These are phyloP conservation scores for Epichloe bromicola DNA, from an alignment of 2,329 filamentous ascomycete genomes.

Conservation along the genomic window DNA sequence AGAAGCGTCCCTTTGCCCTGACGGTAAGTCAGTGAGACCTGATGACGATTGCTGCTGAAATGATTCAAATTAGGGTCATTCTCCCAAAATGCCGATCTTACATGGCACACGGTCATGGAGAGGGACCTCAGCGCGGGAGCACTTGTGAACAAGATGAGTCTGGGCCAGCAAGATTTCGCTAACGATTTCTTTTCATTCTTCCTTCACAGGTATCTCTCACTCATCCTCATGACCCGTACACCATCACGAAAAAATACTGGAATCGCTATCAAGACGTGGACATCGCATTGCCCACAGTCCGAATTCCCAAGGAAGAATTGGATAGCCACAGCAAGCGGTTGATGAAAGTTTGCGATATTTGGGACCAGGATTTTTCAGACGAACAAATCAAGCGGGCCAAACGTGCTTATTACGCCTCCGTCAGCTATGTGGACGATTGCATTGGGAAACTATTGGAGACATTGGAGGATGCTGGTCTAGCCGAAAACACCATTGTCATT, in stretches of 20 bases:
- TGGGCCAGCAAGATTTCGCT: background rate
- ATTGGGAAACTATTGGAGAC: slow-evolving; percentile 70
- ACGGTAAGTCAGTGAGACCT: slow-evolving; percentile 35
- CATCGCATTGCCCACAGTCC: slow-evolving; percentile 68
- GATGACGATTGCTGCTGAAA: background rate
- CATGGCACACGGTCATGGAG: background rate
- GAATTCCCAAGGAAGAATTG: slow-evolving; percentile 66
- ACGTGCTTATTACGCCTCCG: slow-evolving; percentile 82
- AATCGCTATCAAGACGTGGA: slow-evolving; percentile 82
- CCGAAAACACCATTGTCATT: slow-evolving; percentile 78
- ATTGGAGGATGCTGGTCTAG: slow-evolving; percentile 65
- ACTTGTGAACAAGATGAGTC: background rate
- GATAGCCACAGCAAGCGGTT: slow-evolving; percentile 76
- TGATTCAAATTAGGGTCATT: background rate
- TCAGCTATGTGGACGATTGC: slow-evolving; percentile 89
- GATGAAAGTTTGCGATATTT: slow-evolving; percentile 75
- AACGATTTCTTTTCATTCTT: background rate
- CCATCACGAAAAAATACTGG: slow-evolving; percentile 86
- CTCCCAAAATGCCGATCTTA: background rate
- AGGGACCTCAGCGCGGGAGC: background rate
- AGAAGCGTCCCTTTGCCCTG: slow-evolving; percentile 67
- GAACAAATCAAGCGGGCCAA: slow-evolving; percentile 78
- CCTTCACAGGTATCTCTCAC: slow-evolving; percentile 62
- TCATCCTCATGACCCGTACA: slow-evolving; percentile 90
- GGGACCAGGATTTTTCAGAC: slow-evolving; percentile 69